These are phyloP conservation scores for Xylaria hypoxylon DNA, from an alignment of 2,329 filamentous ascomycete species.

Conservation along the genomic window DNA sequence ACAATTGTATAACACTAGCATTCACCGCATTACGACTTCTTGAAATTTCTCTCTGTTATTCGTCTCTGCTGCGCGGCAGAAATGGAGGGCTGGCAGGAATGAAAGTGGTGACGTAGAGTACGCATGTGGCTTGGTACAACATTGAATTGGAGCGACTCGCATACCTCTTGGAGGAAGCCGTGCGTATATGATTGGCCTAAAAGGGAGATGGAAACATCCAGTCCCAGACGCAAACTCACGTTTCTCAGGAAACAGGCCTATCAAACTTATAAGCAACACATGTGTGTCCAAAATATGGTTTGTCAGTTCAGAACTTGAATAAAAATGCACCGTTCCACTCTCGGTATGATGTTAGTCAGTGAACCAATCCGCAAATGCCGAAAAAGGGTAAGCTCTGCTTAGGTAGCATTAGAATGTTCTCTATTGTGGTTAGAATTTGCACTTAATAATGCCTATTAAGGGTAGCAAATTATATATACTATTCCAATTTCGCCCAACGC, in stretches of 20 bases:
- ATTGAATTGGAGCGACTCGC: neutral
- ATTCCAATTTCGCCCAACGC: too few relatives aligned
- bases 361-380: neutral
- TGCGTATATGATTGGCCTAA: constrained; percentile 5
- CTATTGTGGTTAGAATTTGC: neutral
- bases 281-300: neutral
- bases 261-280: neutral
- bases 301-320: neutral
- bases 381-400: neutral
- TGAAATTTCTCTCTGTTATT: too few relatives aligned
- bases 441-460: neutral
- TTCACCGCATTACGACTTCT: too few relatives aligned
- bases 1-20: too few relatives aligned
- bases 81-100: too few relatives aligned
- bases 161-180: neutral
- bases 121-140: too few relatives aligned
- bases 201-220: neutral
- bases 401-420: neutral
- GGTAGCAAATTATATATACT: neutral
- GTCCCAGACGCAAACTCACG: neutral
- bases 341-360: neutral
- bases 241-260: neutral
- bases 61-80: too few relatives aligned
- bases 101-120: too few relatives aligned
- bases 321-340: neutral